phyloP scores from a whole-genome alignment of 805 yeast genomes.

The Debaryomyces maramus region DNA sequence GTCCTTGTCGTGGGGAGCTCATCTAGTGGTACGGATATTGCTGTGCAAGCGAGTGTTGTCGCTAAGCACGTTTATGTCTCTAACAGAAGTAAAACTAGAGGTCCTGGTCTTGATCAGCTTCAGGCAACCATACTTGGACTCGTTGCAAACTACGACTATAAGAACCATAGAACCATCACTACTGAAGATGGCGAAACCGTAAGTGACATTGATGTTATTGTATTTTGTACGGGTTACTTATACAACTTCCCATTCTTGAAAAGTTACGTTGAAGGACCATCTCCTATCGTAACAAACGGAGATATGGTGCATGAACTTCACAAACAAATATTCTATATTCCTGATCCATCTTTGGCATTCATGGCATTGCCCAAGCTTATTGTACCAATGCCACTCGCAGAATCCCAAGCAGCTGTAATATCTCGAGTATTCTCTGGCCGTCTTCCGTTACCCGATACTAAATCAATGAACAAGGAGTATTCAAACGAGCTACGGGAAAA shows the following conservation, averaged over 20 bases:
- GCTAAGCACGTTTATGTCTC: constrained; percentile 26
- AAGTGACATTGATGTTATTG: constrained; percentile 25
- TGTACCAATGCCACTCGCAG: constrained; percentile 52
- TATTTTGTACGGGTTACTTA: constrained; percentile 42
- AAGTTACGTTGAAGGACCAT: constrained; percentile 20
- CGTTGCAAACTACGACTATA: constrained; percentile 32
- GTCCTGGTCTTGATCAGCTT: constrained; percentile 44
- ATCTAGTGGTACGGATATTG: constrained; percentile 75
- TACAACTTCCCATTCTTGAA: constrained; percentile 36
- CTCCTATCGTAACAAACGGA: constrained; percentile 30
- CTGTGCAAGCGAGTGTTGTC: constrained; percentile 54
- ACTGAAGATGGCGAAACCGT: constrained; percentile 26
- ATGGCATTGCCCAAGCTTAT: constrained; percentile 46
- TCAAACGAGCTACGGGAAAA: constrained; percentile 23
- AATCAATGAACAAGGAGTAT: constrained; percentile 35
- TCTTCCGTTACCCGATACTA: constrained; percentile 37
- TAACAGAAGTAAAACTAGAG: constrained; percentile 8
- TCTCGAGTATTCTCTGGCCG: constrained; percentile 46
- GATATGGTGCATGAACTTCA: constrained; percentile 37
- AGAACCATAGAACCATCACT: constrained; percentile 21
- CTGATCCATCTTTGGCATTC: constrained; percentile 46
- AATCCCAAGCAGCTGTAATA: constrained; percentile 47
- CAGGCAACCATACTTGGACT: constrained; percentile 31
- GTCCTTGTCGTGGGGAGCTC: constrained; percentile 74
- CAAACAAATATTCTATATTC: constrained; percentile 46